Evolutionary conservation across 176 grass and related monocot species (phyloP), one percentile per base, ranked within the genome.

Genomic region (Puccinellia tenuiflora): DNA sequence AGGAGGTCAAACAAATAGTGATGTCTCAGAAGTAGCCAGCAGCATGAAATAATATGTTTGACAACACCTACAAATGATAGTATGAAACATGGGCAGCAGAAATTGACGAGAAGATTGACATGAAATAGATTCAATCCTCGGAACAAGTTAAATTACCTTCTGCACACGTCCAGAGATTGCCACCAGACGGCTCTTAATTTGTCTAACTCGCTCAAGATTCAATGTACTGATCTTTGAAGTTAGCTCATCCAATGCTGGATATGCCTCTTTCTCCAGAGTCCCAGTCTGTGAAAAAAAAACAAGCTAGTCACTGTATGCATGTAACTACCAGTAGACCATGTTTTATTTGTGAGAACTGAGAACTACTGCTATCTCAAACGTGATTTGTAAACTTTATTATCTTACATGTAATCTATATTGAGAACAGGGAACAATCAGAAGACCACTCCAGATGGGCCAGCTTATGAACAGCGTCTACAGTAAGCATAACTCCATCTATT

Each of bases 201-300:
- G 95, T 84, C 95, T 93, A 73, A 95, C 95, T 22, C 92, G 79
- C 82, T 98, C 92, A 81, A 98, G 92, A 73, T 98, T 98, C 37
- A 98, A 74, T 76, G 95, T 98, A 66, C 95, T 98, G 72, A 98
- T 98, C 88, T 98, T 98, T 46, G 95, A 98, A 89, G 95, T 98
- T 66, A 98, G 84, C 84, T 98, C 95, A 91, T 95, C 95, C 37
- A 98, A 82, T 33, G 95, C 95, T 74, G 95, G 95, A 91, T 98
- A 98, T 63, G 95, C 95, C 82, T 98, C 95, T 93, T 98, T 79
- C 85, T 98, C 95, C 75, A 98, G 66, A 81, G 90, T 88, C 61
- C 79, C 78, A 15, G 92, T 98, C 95, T 98, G 79, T 40, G n/a
- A 43, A 56, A 90, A 40, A 12, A 81, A 76, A 59, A 66, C 9